Percentiles rank a stretch among this genome's conserved stretches.
These are phyloP conservation scores for Bipolaris victoriae DNA, from an alignment of 2,329 filamentous ascomycete genomes.

Conservation along the genomic window DNA sequence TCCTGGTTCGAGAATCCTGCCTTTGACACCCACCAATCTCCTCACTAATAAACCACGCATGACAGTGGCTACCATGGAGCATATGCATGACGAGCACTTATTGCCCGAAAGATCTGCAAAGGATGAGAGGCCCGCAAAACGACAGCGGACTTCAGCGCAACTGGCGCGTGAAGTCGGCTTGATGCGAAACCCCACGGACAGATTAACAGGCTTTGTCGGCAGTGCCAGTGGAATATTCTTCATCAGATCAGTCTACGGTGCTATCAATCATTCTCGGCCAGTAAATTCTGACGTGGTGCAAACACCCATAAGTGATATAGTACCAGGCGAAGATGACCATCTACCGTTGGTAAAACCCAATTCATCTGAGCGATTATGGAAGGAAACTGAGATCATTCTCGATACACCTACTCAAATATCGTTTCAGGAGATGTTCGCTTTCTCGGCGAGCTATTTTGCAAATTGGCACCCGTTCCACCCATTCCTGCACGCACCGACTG, in stretches of 20 bases:
- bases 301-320: constrained; percentile 50
- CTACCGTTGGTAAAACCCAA: constrained; percentile 40
- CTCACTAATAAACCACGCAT: neutral
- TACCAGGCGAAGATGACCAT: constrained; percentile 65
- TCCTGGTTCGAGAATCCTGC: neutral
- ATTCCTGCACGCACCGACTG: constrained; percentile 61
- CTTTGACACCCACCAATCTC: neutral
- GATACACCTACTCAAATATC: constrained; percentile 25
- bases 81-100: constrained; percentile 9
- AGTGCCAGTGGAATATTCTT: constrained; percentile 67
- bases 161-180: constrained; percentile 54
- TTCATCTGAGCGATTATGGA: constrained; percentile 32
- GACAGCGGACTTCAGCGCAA: constrained; percentile 21
- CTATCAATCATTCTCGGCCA: constrained; percentile 48
- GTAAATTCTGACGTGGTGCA: constrained; percentile 19
- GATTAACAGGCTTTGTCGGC: constrained; percentile 61
- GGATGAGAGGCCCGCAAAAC: constrained; percentile 19
- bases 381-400: constrained; percentile 39
- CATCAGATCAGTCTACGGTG: constrained; percentile 61
- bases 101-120: neutral
- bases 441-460: constrained; percentile 62
- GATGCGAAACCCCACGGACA: constrained; percentile 59
- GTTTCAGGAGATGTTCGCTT: constrained; percentile 59
- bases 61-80: constrained; percentile 10
- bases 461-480: constrained; percentile 65